phyloP scores from a whole-genome alignment of 2,329 filamentous ascomycete species.

The Rhynchosporium secalis region DNA sequence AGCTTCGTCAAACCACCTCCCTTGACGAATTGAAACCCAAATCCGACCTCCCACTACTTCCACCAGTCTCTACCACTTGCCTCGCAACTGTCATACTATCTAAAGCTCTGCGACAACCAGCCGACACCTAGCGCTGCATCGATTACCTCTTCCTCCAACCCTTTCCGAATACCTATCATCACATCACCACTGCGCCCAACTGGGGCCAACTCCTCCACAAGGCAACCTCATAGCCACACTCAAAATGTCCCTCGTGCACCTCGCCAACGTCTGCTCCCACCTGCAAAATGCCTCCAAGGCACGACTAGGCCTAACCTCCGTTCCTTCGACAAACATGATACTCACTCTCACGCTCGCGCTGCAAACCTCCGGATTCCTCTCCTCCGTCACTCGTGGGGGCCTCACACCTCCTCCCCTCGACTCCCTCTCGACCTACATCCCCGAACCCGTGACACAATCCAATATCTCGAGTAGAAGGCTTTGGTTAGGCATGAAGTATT shows the following conservation, averaged over 20 bases:
- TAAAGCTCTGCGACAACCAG: neutral
- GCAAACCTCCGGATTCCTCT: conserved; percentile 69
- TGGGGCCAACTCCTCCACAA: neutral
- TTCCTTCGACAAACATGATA: conserved; percentile 67
- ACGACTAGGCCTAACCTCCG: conserved; percentile 67
- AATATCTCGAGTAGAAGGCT: conserved; percentile 64
- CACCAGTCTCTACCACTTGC: neutral
- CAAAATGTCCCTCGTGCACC: conserved; percentile 69
- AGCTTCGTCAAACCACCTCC: neutral
- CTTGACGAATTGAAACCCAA: neutral
- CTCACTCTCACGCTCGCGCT: conserved; percentile 63
- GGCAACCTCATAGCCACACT: neutral
- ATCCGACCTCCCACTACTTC: neutral
- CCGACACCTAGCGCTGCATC: neutral
- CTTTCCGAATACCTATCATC: neutral
- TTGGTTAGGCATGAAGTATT: conserved; percentile 75
- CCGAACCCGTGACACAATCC: conserved; percentile 53
- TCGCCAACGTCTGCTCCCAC: conserved; percentile 70
- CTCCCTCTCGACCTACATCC: conserved; percentile 47
- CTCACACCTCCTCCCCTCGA: conserved; percentile 55
- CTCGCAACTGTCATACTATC: neutral
- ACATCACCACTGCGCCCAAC: neutral
- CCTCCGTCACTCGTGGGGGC: conserved; percentile 64
- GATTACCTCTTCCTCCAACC: neutral
- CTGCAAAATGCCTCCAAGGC: conserved; percentile 72